Evolutionary conservation across 495 filamentous ascomycete species (phyloP).

Genomic region (Aspergillus indologenus): DNA sequence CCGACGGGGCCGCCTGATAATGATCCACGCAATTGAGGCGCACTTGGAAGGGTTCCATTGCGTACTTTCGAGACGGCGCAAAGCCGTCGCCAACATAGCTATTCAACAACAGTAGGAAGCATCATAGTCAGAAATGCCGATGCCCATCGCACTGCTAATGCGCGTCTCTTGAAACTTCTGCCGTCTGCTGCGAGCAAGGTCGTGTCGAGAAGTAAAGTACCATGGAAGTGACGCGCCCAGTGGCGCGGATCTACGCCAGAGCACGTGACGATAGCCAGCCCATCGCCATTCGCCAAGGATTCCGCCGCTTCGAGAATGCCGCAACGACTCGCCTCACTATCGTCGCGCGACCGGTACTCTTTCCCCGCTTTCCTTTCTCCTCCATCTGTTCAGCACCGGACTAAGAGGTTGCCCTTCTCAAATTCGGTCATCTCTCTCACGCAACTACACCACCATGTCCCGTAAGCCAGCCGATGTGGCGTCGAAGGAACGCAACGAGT

Average conservation of each 20-base stretch:
- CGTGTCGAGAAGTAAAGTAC: slow-evolving; percentile 8
- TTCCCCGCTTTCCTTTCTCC: background rate
- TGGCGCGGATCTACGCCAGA: slow-evolving; percentile 28
- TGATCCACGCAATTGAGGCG: slow-evolving; percentile 93
- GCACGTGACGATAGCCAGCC: slow-evolving; percentile 29
- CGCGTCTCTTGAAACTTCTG: background rate
- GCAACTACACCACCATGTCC: slow-evolving; percentile 41
- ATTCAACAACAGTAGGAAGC: background rate
- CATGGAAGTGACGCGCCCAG: slow-evolving; percentile 17
- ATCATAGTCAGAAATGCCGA: slow-evolving; percentile 11
- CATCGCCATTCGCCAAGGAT: slow-evolving; percentile 9
- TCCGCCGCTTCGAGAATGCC: background rate
- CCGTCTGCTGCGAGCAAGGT: background rate
- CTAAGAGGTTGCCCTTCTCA: background rate
- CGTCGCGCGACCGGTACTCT: background rate
- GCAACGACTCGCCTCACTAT: background rate
- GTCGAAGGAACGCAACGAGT: slow-evolving; percentile 87
- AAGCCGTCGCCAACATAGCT: slow-evolving; percentile 32
- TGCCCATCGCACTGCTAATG: background rate
- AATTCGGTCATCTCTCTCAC: background rate
- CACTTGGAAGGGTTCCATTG: slow-evolving; percentile 73
- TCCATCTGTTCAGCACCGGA: slow-evolving; percentile 2
- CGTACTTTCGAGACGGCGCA: slow-evolving; percentile 18
- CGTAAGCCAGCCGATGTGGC: slow-evolving; percentile 50
- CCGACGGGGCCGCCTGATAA: slow-evolving; percentile 75